Evolutionary conservation across 1,284 basidiomycete species (phyloP).

Genomic region (Naganishia liquefaciens): DNA sequence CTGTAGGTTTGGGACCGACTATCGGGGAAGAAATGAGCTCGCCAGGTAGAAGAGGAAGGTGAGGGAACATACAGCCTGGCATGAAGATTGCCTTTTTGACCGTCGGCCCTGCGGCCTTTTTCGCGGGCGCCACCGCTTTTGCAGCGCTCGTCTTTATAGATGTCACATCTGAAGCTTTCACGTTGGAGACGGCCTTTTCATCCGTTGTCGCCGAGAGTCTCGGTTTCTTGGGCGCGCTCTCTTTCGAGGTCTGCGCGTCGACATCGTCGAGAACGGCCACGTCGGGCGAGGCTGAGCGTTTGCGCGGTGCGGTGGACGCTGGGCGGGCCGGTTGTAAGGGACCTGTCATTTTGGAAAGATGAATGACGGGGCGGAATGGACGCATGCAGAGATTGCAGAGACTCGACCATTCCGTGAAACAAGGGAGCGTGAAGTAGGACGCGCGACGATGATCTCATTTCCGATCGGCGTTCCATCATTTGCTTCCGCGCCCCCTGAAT

Average conservation of each 20-base stretch:
- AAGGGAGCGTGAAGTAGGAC: not conserved
- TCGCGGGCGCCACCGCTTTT: not conserved
- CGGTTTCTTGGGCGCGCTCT: slow-evolving; percentile 2
- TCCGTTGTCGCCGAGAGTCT: not conserved
- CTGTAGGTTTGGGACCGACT: slow-evolving; percentile 20
- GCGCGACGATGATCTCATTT: slow-evolving; percentile 22
- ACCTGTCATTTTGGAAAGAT: not conserved
- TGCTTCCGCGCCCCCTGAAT: not conserved
- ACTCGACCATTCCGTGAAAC: too few species aligned
- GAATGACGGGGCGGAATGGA: not conserved
- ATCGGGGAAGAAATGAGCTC: not conserved
- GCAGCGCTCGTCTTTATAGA: not conserved
- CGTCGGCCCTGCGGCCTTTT: not conserved
- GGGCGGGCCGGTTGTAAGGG: not conserved
- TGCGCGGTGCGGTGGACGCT: not conserved
- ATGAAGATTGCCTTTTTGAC: slow-evolving; percentile 31
- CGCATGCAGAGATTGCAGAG: too few species aligned
- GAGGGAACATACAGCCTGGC: slow-evolving; percentile 28
- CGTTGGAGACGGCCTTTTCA: not conserved
- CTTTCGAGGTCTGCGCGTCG: not conserved
- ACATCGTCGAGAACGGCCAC: not conserved
- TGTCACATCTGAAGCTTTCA: not conserved
- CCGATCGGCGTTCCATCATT: slow-evolving; percentile 7
- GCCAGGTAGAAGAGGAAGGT: not conserved
- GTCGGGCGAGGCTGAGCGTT: slow-evolving; percentile 6